Evolutionary conservation across 305 asterid species (phyloP).

Genomic region (Nicotiana rustica): DNA sequence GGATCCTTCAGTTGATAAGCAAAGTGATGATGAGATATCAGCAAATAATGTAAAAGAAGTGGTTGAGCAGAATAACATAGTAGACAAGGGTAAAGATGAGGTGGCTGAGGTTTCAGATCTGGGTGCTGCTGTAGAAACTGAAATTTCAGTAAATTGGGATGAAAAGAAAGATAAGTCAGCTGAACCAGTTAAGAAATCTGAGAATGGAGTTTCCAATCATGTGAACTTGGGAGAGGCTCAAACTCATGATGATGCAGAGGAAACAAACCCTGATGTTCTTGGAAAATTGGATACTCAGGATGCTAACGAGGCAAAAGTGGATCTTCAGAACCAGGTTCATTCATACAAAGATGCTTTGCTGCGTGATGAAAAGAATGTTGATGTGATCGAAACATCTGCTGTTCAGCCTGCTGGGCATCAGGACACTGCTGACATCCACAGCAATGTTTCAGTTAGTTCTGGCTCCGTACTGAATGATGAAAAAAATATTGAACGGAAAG

Average conservation of each 20-base stretch:
- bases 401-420: constrained; percentile 42
- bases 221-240: constrained; percentile 49
- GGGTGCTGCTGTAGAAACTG: constrained; percentile 44
- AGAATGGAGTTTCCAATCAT: constrained; percentile 45
- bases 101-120: constrained; percentile 44
- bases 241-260: constrained; percentile 43
- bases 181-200: constrained; percentile 44
- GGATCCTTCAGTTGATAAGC: constrained; percentile 44
- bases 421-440: constrained; percentile 39
- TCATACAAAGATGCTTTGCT: constrained; percentile 48
- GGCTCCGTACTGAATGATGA: constrained; percentile 42
- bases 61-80: constrained; percentile 40
- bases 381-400: constrained; percentile 38
- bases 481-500: constrained; percentile 41
- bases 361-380: constrained; percentile 40
- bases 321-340: constrained; percentile 44
- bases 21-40: constrained; percentile 39
- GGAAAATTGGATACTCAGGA: constrained; percentile 49
- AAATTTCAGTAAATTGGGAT: constrained; percentile 40
- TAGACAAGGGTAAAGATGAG: constrained; percentile 47
- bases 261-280: constrained; percentile 23
- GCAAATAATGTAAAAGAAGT: constrained; percentile 42
- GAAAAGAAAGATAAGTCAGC: constrained; percentile 43
- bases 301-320: constrained; percentile 47
- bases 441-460: constrained; percentile 40